phyloP scores from a whole-genome alignment of 2,329 filamentous ascomycete genomes.

The Sclerotinia sclerotiorum region DNA sequence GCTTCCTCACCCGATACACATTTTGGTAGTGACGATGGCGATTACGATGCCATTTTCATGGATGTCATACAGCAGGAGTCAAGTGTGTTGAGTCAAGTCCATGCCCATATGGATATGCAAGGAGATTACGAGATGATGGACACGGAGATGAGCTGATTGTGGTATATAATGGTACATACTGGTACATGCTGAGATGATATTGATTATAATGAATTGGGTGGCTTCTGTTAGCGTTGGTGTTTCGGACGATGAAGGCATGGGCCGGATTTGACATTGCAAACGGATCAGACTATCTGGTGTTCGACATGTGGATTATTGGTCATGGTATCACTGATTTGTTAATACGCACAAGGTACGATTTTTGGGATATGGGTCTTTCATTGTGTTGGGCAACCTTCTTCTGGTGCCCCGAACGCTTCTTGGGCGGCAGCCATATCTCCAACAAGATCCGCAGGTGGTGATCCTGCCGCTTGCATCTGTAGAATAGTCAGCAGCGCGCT shows the following conservation, averaged over 20 bases:
- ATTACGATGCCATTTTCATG: constrained; percentile 65
- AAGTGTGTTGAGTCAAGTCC: constrained; percentile 27
- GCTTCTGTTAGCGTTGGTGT: constrained; percentile 34
- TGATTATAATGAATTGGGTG: neutral
- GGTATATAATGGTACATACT: neutral
- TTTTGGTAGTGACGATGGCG: constrained; percentile 52
- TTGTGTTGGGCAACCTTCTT: constrained; percentile 63
- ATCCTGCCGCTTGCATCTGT: constrained; percentile 95
- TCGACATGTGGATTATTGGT: constrained; percentile 1
- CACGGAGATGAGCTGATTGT: constrained; percentile 22
- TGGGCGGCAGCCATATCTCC: constrained; percentile 85
- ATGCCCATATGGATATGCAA: constrained; percentile 5
- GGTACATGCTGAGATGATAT: constrained; percentile 5
- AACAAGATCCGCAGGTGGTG: constrained; percentile 85
- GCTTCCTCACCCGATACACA: constrained; percentile 27
- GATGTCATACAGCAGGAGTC: constrained; percentile 56
- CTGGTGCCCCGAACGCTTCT: constrained; percentile 62
- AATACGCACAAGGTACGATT: constrained; percentile 21
- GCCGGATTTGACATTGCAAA: constrained; percentile 7
- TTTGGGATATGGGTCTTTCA: constrained; percentile 42
- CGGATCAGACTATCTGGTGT: neutral
- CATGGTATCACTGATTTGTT: constrained; percentile 23
- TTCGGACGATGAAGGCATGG: constrained; percentile 24
- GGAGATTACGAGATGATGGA: constrained; percentile 29
- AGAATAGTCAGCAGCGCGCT: constrained; percentile 27